phyloP scores from a whole-genome alignment of 768 basidiomycete species.

The Podaxis sp. region DNA sequence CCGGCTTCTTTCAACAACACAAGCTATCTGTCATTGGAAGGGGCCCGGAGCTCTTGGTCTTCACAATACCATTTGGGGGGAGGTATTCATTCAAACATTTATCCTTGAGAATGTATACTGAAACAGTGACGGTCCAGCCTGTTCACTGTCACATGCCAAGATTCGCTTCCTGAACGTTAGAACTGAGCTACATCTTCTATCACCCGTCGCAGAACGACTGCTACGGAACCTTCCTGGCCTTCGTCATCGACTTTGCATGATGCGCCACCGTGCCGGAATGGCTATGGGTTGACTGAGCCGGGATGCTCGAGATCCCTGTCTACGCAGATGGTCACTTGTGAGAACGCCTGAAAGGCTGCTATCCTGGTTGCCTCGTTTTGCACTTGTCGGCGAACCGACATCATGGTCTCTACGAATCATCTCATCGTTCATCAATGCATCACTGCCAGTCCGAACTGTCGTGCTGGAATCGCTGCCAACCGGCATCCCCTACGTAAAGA shows the following conservation, averaged over 20 bases:
- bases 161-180: neutral
- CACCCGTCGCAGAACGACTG: neutral
- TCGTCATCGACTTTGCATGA: neutral
- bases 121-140: neutral
- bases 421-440: neutral
- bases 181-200: neutral
- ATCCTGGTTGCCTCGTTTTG: neutral
- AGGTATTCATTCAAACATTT: neutral
- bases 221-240: neutral
- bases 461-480: neutral
- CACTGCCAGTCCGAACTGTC: neutral
- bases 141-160: neutral
- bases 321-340: neutral
- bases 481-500: conserved; percentile 8
- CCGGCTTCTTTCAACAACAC: too few species aligned
- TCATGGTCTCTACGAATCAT: neutral
- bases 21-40: too few species aligned
- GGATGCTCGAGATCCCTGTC: neutral
- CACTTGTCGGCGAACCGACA: neutral
- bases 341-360: neutral
- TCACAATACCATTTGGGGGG: too few species aligned
- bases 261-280: neutral
- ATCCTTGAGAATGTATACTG: neutral
- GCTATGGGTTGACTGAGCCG: neutral
- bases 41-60: too few species aligned